Evolutionary conservation across 1,284 basidiomycete genomes (phyloP), one percentile per base, ranked within the genome.

Genomic region (Austroboletus niveus): DNA sequence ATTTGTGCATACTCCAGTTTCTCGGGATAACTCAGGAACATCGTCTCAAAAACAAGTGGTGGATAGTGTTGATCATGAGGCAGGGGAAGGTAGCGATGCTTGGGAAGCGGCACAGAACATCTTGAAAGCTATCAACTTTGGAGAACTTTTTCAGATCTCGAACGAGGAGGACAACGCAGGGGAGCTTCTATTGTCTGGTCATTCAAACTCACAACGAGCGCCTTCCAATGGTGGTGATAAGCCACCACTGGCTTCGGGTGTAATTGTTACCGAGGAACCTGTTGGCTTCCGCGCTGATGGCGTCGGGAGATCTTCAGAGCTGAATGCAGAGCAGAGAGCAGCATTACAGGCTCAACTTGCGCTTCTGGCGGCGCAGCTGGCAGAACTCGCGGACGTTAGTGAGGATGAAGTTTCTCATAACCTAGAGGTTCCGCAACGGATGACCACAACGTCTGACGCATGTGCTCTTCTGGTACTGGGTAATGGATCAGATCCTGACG

Each of bases 71-170:
- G 74, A 75, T 46, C 69, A 68, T 22, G 68, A 69, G 36, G 57
- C 58, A 9, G 69, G 63, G 15, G 79, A 79, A 36, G 75, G 75
- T 30, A 75, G 74, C 48, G 82, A 85, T 53, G 81, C 82, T 14
- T 88, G 84, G 77, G 80, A 85, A 60, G 86, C 87, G 1, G 87
- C 87, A 15, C 84, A 89, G 59, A 85, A 80, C 57, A 88, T 89
- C 45, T 73, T 89, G 48, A 81, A 85, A 60, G 83, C 84, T 4
- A 87, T 89, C 70, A 87, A 88, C 64, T 85, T 87, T 58, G 80
- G 79, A 5, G 72, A 69, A 31, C 64, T 84, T 39, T 68, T 78
- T 30, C 72, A 75, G 51, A 61, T 76, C 39, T 61, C 73, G 27
- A 62, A 64, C 34, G 72, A 76, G 34, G 71, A 72, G 5, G 63